Percentiles rank a stretch among this genome's conserved stretches.
Evolutionary conservation across 352 stramenopile genomes (phyloP).

Genomic region (Phytophthora lateralis): DNA sequence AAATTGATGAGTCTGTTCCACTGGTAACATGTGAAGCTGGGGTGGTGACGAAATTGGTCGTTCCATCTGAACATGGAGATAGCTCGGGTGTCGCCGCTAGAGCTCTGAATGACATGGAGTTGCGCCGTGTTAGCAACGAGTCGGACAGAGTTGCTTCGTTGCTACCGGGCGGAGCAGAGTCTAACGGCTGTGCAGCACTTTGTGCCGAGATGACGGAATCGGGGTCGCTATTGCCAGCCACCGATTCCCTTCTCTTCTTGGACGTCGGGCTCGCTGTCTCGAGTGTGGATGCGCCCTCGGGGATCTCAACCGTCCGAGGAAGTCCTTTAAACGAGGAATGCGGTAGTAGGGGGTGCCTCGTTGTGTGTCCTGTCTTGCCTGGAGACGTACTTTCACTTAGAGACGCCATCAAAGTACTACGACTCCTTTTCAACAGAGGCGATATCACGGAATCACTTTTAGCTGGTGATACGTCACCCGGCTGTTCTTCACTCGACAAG

Average conservation of each 20-base stretch:
- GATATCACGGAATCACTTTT: conserved; percentile 4
- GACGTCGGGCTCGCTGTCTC: conserved; percentile 17
- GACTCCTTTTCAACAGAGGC: neutral
- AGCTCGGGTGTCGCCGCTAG: conserved; percentile 2
- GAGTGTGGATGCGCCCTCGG: conserved; percentile 2
- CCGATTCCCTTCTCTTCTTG: conserved; percentile 21
- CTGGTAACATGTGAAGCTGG: too few relatives aligned
- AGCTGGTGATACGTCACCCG: neutral
- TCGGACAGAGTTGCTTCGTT: conserved; percentile 4
- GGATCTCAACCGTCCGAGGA: neutral
- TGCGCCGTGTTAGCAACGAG: neutral
- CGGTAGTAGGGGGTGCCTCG: neutral
- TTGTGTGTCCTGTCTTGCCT: neutral
- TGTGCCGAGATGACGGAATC: conserved; percentile 1
- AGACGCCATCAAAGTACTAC: neutral
- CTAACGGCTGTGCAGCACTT: neutral
- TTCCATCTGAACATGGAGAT: neutral
- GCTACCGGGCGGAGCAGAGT: neutral
- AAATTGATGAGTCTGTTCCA: neutral
- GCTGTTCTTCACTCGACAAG: conserved; percentile 5
- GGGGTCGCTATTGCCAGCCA: neutral
- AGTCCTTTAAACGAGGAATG: conserved; percentile 11
- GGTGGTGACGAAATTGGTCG: too few relatives aligned
- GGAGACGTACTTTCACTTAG: conserved; percentile 6
- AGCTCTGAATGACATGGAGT: conserved; percentile 21